Conservation (phyloP, 257 asterid species). For the Jacaranda copaia region DNA sequence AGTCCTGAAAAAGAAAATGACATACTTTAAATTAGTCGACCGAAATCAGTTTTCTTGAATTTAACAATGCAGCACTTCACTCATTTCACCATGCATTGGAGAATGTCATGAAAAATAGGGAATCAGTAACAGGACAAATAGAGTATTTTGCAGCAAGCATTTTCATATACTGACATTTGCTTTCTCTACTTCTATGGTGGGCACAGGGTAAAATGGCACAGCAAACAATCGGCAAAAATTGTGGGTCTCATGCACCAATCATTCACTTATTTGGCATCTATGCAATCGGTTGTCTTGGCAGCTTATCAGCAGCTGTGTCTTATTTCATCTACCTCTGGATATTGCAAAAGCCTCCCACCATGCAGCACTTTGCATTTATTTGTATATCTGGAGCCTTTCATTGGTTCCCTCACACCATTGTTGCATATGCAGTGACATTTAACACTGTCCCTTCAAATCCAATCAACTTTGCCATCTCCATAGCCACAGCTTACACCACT, state of each 20-base stretch:
- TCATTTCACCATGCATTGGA: not conserved
- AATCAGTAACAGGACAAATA: not conserved
- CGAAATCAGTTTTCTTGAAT: too few relatives aligned
- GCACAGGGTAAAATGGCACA: constrained; percentile 45
- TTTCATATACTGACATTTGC: constrained; percentile 13
- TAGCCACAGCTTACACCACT: constrained; percentile 53
- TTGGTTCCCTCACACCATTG: constrained; percentile 64
- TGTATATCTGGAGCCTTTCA: constrained; percentile 65
- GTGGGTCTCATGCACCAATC: constrained; percentile 32
- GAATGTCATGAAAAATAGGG: not conserved
- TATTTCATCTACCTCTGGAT: constrained; percentile 55
- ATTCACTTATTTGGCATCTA: constrained; percentile 59
- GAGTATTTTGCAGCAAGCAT: not conserved
- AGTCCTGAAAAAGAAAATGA: not conserved
- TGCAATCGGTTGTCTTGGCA: constrained; percentile 60
- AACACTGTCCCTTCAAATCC: constrained; percentile 42
- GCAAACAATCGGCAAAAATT: constrained; percentile 27
- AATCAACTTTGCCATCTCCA: constrained; percentile 46
- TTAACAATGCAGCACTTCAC: not conserved
- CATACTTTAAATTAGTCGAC: not conserved
- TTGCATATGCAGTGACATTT: constrained; percentile 52
- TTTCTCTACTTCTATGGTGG: constrained; percentile 19
- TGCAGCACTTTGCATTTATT: constrained; percentile 50
- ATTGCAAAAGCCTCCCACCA: constrained; percentile 42
- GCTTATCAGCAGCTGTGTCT: constrained; percentile 60